Percentiles rank a stretch among this genome's conserved stretches.
These are phyloP conservation scores for Penicillium vulpinum DNA, from an alignment of 2,329 filamentous ascomycete species.

Conservation along the genomic window DNA sequence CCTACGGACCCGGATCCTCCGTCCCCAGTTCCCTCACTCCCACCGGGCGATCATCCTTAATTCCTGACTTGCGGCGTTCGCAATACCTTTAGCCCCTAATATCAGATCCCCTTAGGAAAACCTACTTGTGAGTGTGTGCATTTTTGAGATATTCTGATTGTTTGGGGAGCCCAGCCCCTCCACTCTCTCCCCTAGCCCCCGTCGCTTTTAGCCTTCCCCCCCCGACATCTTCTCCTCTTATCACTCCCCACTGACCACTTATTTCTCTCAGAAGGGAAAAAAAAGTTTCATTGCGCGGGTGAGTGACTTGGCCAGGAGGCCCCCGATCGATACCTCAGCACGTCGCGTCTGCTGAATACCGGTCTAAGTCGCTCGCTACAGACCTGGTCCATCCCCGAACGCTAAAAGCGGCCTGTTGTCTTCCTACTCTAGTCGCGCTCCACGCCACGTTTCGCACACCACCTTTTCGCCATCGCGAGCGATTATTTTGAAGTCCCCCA, in stretches of 20 bases:
- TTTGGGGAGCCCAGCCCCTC: conserved; percentile 34
- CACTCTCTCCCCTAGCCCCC: conserved; percentile 26
- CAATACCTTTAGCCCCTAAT: conserved; percentile 13
- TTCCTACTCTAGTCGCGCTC: conserved; percentile 29
- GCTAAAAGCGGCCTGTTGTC: conserved; percentile 33
- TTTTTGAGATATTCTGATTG: background rate
- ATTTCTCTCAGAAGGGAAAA: conserved; percentile 3
- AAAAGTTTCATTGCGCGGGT: conserved; percentile 26
- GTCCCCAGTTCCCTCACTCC: conserved; percentile 29
- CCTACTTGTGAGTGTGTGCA: background rate
- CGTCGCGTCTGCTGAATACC: conserved; percentile 32
- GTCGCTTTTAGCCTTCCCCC: conserved; percentile 11
- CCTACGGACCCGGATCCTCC: conserved; percentile 29
- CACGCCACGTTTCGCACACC: conserved; percentile 8
- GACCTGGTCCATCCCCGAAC: conserved; percentile 36
- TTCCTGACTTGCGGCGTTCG: conserved; percentile 24
- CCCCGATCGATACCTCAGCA: conserved; percentile 38
- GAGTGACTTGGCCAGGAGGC: conserved; percentile 24
- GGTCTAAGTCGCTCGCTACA: conserved; percentile 35
- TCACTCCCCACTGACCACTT: conserved; percentile 15
- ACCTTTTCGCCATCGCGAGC: conserved; percentile 17
- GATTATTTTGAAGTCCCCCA: conserved; percentile 27
- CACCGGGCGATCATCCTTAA: conserved; percentile 25
- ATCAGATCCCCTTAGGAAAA: background rate
- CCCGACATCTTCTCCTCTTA: conserved; percentile 17